Evolutionary conservation across 2,329 filamentous ascomycete species (phyloP).

Genomic region (Hypoxylon sp.): DNA sequence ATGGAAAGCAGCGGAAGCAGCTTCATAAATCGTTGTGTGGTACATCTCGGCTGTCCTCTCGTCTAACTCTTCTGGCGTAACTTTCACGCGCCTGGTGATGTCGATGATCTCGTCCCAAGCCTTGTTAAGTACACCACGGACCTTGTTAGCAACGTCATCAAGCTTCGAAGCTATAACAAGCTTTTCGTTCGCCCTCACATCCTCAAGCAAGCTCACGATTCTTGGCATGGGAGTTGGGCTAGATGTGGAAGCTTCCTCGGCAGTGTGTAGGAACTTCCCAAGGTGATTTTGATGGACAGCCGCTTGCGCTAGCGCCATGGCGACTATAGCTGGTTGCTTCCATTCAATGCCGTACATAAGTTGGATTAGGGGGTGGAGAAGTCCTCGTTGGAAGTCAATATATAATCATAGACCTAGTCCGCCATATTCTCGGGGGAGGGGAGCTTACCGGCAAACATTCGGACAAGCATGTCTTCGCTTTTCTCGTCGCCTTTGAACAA

Average conservation of each 20-base stretch:
- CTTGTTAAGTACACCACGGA: conserved; percentile 73
- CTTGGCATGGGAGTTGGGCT: conserved; percentile 52
- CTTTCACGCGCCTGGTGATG: conserved; percentile 69
- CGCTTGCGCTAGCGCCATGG: conserved; percentile 82
- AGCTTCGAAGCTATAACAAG: conserved; percentile 65
- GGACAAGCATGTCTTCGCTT: conserved; percentile 75
- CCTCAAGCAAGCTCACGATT: conserved; percentile 72
- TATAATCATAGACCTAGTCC: background rate
- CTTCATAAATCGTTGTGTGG: conserved; percentile 67
- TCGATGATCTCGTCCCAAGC: conserved; percentile 73
- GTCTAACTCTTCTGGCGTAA: conserved; percentile 68
- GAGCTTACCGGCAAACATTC: conserved; percentile 72
- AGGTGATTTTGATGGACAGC: conserved; percentile 75
- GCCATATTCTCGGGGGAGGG: conserved; percentile 6
- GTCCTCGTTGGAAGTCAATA: conserved; percentile 58
- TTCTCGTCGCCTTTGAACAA: conserved; percentile 75
- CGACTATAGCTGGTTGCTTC: conserved; percentile 82
- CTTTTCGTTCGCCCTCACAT: conserved; percentile 67
- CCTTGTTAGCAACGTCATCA: conserved; percentile 69
- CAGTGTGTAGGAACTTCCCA: conserved; percentile 63
- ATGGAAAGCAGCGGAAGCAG: conserved; percentile 69
- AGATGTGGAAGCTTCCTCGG: conserved; percentile 62
- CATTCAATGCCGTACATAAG: conserved; percentile 89
- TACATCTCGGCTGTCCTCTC: conserved; percentile 73
- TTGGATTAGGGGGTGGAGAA: conserved; percentile 86